These are phyloP conservation scores for Pestalotiopsis sp. DNA, from an alignment of 2,329 filamentous ascomycete genomes.

Conservation along the genomic window DNA sequence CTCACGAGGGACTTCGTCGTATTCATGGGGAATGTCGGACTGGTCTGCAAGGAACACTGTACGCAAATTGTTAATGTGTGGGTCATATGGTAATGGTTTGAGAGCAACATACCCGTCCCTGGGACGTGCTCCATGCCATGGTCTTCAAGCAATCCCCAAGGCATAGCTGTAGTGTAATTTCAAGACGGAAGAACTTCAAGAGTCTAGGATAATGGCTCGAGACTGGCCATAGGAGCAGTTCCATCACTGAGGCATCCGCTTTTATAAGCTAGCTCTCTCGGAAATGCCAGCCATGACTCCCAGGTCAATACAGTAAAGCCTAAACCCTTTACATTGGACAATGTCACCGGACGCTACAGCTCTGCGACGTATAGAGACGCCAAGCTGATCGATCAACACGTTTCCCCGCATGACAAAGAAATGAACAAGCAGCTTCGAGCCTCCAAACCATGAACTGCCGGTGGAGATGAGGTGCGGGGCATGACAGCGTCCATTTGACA, in stretches of 20 bases:
- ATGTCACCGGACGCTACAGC: not conserved
- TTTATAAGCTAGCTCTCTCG: not conserved
- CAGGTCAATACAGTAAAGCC: not conserved
- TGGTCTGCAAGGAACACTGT: constrained; percentile 49
- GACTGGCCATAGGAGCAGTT: not conserved
- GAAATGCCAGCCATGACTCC: not conserved
- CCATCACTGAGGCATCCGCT: not conserved
- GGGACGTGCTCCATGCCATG: constrained; percentile 47
- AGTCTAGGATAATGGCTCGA: not conserved
- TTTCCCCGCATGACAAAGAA: constrained; percentile 11
- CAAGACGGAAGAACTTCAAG: not conserved
- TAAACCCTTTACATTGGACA: not conserved
- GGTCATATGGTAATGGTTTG: not conserved
- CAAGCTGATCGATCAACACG: not conserved
- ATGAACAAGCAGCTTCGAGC: constrained; percentile 2
- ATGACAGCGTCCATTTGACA: not conserved
- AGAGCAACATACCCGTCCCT: constrained; percentile 42
- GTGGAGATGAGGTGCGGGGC: constrained; percentile 2
- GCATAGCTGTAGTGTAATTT: constrained; percentile 35
- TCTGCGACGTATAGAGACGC: not conserved
- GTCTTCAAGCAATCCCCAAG: constrained; percentile 50
- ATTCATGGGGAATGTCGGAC: constrained; percentile 47
- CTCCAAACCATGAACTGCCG: constrained; percentile 3
- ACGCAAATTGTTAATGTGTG: constrained; percentile 16
- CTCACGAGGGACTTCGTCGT: constrained; percentile 42